phyloP scores from a whole-genome alignment of 2,329 filamentous ascomycete species.

The Dryadomyces quercus-mongolicae region DNA sequence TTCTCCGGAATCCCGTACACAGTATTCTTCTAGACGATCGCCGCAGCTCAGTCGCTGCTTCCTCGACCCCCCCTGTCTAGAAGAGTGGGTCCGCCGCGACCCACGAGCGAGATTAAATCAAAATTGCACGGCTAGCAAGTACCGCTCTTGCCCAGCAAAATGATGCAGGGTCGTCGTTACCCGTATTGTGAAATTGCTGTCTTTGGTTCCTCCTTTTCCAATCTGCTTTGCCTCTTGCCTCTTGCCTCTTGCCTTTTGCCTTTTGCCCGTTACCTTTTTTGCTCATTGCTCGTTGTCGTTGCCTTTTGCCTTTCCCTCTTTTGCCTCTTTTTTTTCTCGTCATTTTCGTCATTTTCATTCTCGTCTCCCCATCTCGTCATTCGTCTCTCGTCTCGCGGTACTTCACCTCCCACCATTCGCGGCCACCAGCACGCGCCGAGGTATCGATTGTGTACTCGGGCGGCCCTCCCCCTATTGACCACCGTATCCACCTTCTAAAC shows the following conservation, averaged over 20 bases:
- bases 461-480: no score
- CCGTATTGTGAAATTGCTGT: slow-evolving; percentile 5
- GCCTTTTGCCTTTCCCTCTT: not conserved
- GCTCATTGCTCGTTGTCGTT: not conserved
- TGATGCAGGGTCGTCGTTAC: slow-evolving; percentile 5
- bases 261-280: not conserved
- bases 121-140: slow-evolving; percentile 10
- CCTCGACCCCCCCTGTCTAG: slow-evolving; percentile 2
- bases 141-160: slow-evolving; percentile 3
- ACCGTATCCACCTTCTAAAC: no score
- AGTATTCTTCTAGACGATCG: not conserved
- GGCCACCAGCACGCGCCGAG: not conserved
- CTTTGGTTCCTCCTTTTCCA: not conserved
- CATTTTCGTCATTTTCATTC: not conserved
- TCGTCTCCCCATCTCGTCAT: not conserved
- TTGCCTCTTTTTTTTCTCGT: not conserved
- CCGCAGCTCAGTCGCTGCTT: not conserved
- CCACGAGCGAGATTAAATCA: slow-evolving; percentile 13
- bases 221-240: not conserved
- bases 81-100: slow-evolving; percentile 8
- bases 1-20: not conserved
- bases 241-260: not conserved
- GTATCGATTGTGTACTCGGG: no score
- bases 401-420: no score
- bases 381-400: no score